Evolutionary conservation across 257 asterid species (phyloP).

Genomic region (Datura wrightii): DNA sequence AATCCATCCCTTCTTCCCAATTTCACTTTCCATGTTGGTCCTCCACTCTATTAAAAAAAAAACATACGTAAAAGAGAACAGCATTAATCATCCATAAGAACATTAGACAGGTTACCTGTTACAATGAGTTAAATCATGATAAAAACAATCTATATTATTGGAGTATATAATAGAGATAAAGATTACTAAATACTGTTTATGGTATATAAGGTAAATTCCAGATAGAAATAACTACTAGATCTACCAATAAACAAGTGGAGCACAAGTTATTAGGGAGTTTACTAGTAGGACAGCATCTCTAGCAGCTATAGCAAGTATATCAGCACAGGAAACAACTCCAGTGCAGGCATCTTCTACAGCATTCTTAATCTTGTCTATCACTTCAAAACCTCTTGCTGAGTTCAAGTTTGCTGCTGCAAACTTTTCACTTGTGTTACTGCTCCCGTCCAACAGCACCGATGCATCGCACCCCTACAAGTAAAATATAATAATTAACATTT

Average conservation of each 20-base stretch:
- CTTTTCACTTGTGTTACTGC: constrained; percentile 4
- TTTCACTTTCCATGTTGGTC: constrained; percentile 19
- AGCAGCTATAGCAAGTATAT: constrained; percentile 4
- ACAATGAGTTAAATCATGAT: not conserved
- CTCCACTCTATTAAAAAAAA: not conserved
- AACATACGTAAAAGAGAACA: not conserved
- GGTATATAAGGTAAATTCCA: no score
- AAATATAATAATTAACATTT: no score
- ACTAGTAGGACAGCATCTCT: constrained; percentile 2
- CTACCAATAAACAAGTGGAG: not conserved
- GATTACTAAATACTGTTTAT: no score
- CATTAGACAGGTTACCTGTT: not conserved
- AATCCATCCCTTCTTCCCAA: constrained; percentile 28
- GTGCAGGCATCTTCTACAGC: not conserved
- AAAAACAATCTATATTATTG: not conserved
- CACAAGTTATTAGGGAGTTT: not conserved
- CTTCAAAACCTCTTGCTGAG: constrained; percentile 23
- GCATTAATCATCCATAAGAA: not conserved
- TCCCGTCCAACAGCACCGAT: not conserved
- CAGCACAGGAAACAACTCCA: constrained; percentile 24
- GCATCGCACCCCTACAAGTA: not conserved
- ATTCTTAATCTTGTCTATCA: constrained; percentile 13
- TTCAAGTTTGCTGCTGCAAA: not conserved
- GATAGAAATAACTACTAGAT: no score
- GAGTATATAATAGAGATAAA: not conserved